phyloP scores from a whole-genome alignment of 768 basidiomycete species.

The Gymnopilus junonius region DNA sequence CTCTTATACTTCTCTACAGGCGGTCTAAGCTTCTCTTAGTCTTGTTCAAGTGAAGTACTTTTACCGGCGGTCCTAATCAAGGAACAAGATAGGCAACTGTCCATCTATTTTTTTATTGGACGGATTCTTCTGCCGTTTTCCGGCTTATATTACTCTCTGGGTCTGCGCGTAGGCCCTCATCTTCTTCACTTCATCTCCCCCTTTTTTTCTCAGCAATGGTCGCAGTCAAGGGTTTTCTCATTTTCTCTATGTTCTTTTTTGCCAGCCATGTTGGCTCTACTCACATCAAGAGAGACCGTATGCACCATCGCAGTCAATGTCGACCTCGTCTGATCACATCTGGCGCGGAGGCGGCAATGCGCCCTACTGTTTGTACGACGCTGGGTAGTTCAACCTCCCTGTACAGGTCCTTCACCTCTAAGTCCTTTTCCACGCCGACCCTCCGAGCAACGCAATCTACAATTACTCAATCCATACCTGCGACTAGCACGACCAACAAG shows the following conservation, averaged over 20 bases:
- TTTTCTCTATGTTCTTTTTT: conserved; percentile 20
- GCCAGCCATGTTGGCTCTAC: conserved; percentile 21
- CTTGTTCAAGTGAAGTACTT: conserved; percentile 12
- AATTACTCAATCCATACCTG: background rate
- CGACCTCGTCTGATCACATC: conserved; percentile 17
- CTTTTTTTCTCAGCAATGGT: conserved; percentile 16
- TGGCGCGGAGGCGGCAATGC: background rate
- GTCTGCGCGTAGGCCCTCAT: conserved; percentile 3
- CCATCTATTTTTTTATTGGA: conserved; percentile 13
- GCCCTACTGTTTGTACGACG: background rate
- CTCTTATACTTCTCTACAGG: background rate
- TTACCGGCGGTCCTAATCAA: conserved; percentile 10
- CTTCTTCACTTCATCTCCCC: conserved; percentile 2
- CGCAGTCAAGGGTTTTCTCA: conserved; percentile 9
- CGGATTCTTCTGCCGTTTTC: conserved; percentile 9
- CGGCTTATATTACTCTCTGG: conserved; percentile 3
- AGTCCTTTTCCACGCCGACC: background rate
- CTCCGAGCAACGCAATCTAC: background rate
- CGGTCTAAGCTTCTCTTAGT: conserved; percentile 5
- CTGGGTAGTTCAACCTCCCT: background rate
- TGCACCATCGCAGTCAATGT: conserved; percentile 21
- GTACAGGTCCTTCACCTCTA: background rate
- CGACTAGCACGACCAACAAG: background rate
- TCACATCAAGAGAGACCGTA: conserved; percentile 16
- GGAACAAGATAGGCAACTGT: conserved; percentile 13